phyloP scores from a whole-genome alignment of 495 filamentous ascomycete genomes.

The Penicillium pancosmium region DNA sequence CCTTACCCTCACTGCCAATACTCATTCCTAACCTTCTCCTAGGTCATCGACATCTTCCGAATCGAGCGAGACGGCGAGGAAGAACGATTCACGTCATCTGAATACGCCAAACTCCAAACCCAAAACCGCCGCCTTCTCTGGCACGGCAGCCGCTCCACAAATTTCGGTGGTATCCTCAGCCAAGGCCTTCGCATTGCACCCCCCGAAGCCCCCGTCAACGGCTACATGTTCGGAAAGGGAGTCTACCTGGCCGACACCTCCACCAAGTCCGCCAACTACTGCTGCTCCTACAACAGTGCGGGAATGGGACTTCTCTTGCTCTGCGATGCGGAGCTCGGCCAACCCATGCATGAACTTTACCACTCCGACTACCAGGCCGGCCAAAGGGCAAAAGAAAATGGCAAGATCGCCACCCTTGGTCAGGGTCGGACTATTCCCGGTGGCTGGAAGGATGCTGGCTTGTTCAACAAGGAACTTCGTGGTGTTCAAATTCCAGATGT shows the following conservation, averaged over 20 bases:
- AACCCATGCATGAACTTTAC: constrained; percentile 64
- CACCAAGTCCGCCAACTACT: constrained; percentile 79
- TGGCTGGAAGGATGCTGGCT: constrained; percentile 75
- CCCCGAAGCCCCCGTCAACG: constrained; percentile 75
- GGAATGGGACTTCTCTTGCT: constrained; percentile 68
- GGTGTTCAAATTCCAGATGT: constrained; percentile 65
- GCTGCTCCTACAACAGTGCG: constrained; percentile 56
- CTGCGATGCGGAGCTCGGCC: constrained; percentile 78
- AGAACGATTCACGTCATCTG: constrained; percentile 63
- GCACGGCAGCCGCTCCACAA: constrained; percentile 77
- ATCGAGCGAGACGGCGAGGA: constrained; percentile 76
- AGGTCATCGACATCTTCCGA: constrained; percentile 78
- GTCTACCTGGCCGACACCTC: constrained; percentile 87
- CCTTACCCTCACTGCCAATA: not conserved
- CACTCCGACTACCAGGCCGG: constrained; percentile 60
- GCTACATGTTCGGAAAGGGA: constrained; percentile 88
- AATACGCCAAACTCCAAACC: constrained; percentile 46
- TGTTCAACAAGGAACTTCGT: constrained; percentile 59
- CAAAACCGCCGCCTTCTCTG: constrained; percentile 74
- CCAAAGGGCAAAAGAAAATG: constrained; percentile 58
- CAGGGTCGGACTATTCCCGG: constrained; percentile 61
- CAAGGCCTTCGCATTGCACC: constrained; percentile 88
- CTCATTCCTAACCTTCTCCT: not conserved
- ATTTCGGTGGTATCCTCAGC: constrained; percentile 80
- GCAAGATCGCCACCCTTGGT: constrained; percentile 68